Percentiles rank a stretch among this genome's conserved stretches.
Evolutionary conservation across 306 rosid genomes (phyloP).

Genomic region (Citrullus colocynthis): DNA sequence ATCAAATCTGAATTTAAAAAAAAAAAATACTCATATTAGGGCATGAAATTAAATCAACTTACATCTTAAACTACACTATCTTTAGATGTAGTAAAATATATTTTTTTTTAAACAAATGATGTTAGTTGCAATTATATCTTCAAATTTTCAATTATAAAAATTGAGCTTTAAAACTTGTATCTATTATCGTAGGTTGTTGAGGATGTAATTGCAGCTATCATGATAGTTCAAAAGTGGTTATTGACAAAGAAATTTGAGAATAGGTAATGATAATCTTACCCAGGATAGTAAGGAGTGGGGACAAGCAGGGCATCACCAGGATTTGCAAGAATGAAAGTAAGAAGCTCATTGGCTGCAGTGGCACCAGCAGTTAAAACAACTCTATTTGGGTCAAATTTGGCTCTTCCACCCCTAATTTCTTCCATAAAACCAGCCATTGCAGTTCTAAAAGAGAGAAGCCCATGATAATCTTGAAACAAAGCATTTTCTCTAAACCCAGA

Average conservation of each 20-base stretch:
- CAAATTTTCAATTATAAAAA: too few relatives aligned
- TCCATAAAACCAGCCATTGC: constrained; percentile 97
- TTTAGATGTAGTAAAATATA: too few relatives aligned
- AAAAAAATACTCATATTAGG: background rate
- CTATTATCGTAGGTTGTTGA: too few relatives aligned
- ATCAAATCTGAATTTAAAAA: constrained; percentile 42
- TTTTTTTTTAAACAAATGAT: too few relatives aligned
- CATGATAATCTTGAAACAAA: constrained; percentile 90
- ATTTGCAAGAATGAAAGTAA: constrained; percentile 75
- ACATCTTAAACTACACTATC: too few relatives aligned
- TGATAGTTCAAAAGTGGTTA: too few relatives aligned
- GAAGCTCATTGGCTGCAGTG: constrained; percentile 86
- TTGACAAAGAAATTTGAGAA: too few relatives aligned
- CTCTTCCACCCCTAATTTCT: constrained; percentile 60
- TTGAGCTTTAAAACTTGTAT: too few relatives aligned
- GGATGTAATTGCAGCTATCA: too few relatives aligned
- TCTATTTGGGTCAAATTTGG: constrained; percentile 52
- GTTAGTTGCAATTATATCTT: too few relatives aligned
- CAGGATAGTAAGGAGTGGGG: constrained; percentile 94
- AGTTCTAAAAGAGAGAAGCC: constrained; percentile 51
- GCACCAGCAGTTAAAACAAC: constrained; percentile 92
- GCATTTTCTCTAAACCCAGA: constrained; percentile 75
- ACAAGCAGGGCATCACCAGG: constrained; percentile 86
- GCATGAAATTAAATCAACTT: background rate
- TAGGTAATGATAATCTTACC: constrained; percentile 26